Base-by-base conservation (phyloP, 495 filamentous ascomycete species). In the Penicillium nucicola region DNA sequence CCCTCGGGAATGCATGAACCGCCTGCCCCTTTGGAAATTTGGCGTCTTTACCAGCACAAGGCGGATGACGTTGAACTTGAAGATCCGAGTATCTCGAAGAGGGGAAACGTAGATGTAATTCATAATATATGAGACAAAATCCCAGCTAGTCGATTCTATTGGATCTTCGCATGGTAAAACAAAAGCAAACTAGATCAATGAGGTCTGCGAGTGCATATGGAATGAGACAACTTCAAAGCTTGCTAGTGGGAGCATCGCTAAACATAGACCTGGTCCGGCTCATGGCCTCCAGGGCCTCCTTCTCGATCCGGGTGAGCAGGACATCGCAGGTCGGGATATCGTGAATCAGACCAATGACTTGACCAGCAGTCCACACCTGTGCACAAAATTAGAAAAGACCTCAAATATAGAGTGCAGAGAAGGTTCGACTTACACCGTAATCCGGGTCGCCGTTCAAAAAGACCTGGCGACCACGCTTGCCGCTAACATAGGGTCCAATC, bases 391-490 rank as follows among this genome's bases (percentile, higher is more conserved):
- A 62, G 53, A 22, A 28, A 22, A 36, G 0, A 18, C 10, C 8
- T 4, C 5, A 33, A 28, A 39, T 14, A 28, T 1, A 14, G 25
- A 19, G 25, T 28, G 2, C 10, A 28, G 25, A 31, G 40, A 38
- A 53, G 34, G 18, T 10, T 11, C 2, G 50, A 82, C 85, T 75
- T 77, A 93, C 92, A 32, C 92, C 92, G 67, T 81, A 90, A 55
- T 98, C 88, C 50, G 87, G 78, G 63, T 98, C 93, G 30, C 93
- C 93, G 56, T 90, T 96, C 38, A 91, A 55, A 68, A 96, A 98
- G 18, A 98, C 93, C 76, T 96, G 77, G 20, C 88, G 76, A 14
- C 93, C 93, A 42, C 92, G 79, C 82, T 97, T 87, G 38, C 93
- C 93, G 64, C 90, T 96, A 18, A 98, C 89, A 57, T 80, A 90